phyloP scores from a whole-genome alignment of 306 rosid genomes.

The Cucurbita pepo region DNA sequence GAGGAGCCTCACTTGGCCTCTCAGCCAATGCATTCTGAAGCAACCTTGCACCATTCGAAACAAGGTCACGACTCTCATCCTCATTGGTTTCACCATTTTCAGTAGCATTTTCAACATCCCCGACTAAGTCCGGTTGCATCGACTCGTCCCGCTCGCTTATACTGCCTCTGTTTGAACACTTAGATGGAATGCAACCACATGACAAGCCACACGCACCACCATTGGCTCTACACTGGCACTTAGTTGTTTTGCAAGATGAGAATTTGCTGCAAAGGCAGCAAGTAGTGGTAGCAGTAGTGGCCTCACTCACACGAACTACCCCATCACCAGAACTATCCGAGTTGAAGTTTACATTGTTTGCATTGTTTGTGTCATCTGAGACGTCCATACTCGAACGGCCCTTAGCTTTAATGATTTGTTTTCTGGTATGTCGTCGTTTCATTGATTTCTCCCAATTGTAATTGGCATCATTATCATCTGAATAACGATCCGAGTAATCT shows the following conservation, averaged over 20 bases:
- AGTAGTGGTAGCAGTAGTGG: conserved; percentile 1
- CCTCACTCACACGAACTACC: background rate
- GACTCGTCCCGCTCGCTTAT: conserved; percentile 14
- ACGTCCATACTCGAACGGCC: conserved; percentile 17
- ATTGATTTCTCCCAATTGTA: conserved; percentile 30
- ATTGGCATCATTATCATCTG: conserved; percentile 17
- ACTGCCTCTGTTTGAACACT: conserved; percentile 44
- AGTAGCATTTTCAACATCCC: conserved; percentile 15
- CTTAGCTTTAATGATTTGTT: conserved; percentile 22
- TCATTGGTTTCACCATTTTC: conserved; percentile 26
- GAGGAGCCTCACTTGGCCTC: conserved; percentile 18
- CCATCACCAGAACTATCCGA: conserved; percentile 21
- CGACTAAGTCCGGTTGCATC: conserved; percentile 6
- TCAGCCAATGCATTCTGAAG: conserved; percentile 59
- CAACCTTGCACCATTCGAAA: conserved; percentile 62
- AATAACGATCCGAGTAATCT: conserved; percentile 31
- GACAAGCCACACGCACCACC: conserved; percentile 39
- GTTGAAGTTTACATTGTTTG: conserved; percentile 14
- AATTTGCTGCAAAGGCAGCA: conserved; percentile 61
- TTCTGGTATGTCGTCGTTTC: conserved; percentile 9
- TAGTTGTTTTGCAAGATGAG: conserved; percentile 62
- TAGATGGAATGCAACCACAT: conserved; percentile 42
- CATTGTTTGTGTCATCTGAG: conserved; percentile 9
- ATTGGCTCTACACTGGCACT: conserved; percentile 44
- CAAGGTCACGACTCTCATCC: conserved; percentile 30